Evolutionary conservation across 805 yeast species (phyloP).

Genomic region (Dipodascopsis uninucleata): DNA sequence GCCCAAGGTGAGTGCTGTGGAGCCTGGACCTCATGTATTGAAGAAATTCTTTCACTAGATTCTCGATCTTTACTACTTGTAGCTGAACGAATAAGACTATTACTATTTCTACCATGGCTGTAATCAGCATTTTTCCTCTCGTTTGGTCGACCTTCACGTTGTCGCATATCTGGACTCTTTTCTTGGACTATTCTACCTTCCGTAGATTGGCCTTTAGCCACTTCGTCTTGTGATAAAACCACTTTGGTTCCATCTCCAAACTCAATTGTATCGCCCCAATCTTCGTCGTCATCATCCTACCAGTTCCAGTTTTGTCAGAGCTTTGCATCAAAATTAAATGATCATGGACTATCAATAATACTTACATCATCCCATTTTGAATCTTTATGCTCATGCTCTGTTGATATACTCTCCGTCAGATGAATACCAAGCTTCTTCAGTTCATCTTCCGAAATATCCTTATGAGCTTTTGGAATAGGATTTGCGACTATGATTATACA

Average conservation of each 20-base stretch:
- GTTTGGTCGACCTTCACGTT: too few species aligned
- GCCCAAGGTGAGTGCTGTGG: slow-evolving; percentile 25
- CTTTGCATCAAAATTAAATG: background rate
- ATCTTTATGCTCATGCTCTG: slow-evolving; percentile 28
- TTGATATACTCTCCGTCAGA: slow-evolving; percentile 35
- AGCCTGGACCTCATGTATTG: slow-evolving; percentile 1
- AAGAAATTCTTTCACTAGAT: too few species aligned
- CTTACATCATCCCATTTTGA: slow-evolving; percentile 38
- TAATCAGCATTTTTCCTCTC: too few species aligned
- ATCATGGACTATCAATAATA: background rate
- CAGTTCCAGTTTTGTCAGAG: background rate
- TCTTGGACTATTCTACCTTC: too few species aligned
- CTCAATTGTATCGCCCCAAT: slow-evolving; percentile 32
- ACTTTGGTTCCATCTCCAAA: slow-evolving; percentile 32
- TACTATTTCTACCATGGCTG: too few species aligned
- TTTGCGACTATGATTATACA: slow-evolving; percentile 2
- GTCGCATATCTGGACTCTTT: too few species aligned
- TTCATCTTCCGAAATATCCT: slow-evolving; percentile 36
- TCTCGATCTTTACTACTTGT: too few species aligned
- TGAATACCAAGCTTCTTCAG: slow-evolving; percentile 37
- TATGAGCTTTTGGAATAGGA: slow-evolving; percentile 1
- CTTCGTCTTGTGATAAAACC: slow-evolving; percentile 22
- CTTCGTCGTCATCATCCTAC: slow-evolving; percentile 39
- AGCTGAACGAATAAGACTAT: too few species aligned
- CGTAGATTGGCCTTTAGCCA: too few species aligned